phyloP scores from a whole-genome alignment of 1,139 yeast genomes.

The Hyphopichia buzzinii region DNA sequence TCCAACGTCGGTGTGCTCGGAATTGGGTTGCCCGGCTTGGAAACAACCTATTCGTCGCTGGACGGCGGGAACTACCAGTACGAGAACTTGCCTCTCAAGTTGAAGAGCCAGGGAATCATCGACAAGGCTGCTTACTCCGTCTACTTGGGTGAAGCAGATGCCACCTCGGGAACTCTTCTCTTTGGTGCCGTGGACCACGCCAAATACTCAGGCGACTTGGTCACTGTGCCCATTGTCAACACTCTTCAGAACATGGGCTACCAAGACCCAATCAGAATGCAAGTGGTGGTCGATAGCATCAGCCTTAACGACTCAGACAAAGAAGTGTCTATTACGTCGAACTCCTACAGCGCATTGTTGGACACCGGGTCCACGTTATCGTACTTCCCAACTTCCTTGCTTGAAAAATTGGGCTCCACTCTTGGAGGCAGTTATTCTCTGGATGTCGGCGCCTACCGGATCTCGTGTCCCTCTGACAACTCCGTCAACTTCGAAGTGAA shows the following conservation, averaged over 20 bases:
- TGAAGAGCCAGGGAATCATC: conserved; percentile 44
- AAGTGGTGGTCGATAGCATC: conserved; percentile 23
- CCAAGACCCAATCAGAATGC: conserved; percentile 23
- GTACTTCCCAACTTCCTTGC: conserved; percentile 27
- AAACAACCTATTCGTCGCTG: conserved; percentile 28
- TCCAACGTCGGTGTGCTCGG: conserved; percentile 52
- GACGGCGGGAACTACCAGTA: conserved; percentile 13
- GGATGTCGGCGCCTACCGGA: conserved; percentile 22
- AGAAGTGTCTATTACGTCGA: conserved; percentile 13
- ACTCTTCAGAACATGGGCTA: conserved; percentile 16
- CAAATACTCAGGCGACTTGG: conserved; percentile 39
- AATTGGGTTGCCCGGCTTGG: conserved; percentile 53
- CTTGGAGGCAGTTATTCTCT: conserved; percentile 24
- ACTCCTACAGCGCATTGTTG: conserved; percentile 30
- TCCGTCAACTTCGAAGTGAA: conserved; percentile 25
- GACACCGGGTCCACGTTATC: conserved; percentile 47
- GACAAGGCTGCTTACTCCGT: conserved; percentile 50
- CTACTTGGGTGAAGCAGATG: conserved; percentile 15
- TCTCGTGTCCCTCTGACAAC: conserved; percentile 17
- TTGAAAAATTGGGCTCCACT: conserved; percentile 24
- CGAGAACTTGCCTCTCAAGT: conserved; percentile 29
- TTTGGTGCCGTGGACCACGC: conserved; percentile 55
- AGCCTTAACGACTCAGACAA: conserved; percentile 10
- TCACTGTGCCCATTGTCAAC: conserved; percentile 29
- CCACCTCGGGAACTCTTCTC: conserved; percentile 34